These are phyloP conservation scores for Sonneratia caseolaris DNA, from an alignment of 345 rosid genomes.

Conservation along the genomic window DNA sequence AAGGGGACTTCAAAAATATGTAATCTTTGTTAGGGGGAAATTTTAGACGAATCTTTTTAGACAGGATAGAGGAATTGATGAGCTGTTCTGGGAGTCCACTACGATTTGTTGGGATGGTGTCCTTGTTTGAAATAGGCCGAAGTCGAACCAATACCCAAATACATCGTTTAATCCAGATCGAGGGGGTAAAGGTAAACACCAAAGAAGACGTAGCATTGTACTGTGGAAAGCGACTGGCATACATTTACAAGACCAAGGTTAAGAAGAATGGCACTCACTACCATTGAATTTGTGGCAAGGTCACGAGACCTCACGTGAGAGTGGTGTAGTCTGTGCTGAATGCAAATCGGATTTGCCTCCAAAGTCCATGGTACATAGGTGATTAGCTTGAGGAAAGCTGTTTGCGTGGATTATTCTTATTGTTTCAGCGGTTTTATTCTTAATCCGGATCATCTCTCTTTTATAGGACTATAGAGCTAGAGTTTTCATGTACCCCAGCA, in stretches of 20 bases:
- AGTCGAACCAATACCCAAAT: conserved; percentile 75
- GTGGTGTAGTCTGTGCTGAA: conserved; percentile 46
- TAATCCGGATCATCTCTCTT: background rate
- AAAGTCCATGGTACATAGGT: conserved; percentile 2
- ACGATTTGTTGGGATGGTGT: background rate
- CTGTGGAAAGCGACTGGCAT: conserved; percentile 18
- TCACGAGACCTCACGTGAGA: conserved; percentile 38
- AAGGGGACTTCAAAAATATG: no score
- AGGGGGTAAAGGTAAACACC: conserved; percentile 34
- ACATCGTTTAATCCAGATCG: conserved; percentile 68
- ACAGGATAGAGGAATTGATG: no score
- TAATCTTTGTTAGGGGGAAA: no score
- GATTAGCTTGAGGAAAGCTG: background rate
- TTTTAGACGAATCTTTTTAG: no score
- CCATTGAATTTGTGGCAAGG: conserved; percentile 17
- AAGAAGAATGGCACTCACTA: conserved; percentile 15
- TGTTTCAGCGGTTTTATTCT: background rate
- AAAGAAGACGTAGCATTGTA: conserved; percentile 20
- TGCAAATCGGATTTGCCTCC: background rate
- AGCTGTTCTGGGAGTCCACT: background rate
- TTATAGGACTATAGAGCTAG: conserved; percentile 60
- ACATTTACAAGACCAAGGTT: conserved; percentile 22
- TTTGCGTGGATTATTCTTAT: no score
- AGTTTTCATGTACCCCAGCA: conserved; percentile 90
- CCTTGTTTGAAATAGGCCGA: conserved; percentile 38